Evolutionary conservation across 306 rosid species (phyloP).

Genomic region (Astragalus membranaceus): DNA sequence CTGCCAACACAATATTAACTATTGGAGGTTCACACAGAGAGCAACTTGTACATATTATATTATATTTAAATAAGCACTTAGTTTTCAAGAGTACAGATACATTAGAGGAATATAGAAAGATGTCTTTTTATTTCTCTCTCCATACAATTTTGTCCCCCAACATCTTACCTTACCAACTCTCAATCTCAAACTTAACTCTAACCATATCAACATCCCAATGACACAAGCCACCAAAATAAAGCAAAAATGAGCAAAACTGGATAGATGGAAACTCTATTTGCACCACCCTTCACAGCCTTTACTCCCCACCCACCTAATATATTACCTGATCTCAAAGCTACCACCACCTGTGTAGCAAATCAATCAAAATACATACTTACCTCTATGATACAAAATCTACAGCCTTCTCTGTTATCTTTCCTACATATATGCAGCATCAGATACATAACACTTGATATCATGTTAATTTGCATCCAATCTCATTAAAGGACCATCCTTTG

Average conservation of each 20-base stretch:
- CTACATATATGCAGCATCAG: constrained; percentile 48
- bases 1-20: neutral
- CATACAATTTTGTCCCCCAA: constrained; percentile 49
- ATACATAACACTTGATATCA: constrained; percentile 2
- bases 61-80: neutral
- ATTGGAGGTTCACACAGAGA: neutral
- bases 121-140: constrained; percentile 20
- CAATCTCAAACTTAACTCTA: constrained; percentile 26
- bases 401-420: constrained; percentile 31
- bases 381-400: constrained; percentile 44
- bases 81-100: constrained; percentile 27
- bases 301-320: constrained; percentile 19
- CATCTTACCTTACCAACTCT: constrained; percentile 27
- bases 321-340: constrained; percentile 21
- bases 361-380: constrained; percentile 41
- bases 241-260: constrained; percentile 31
- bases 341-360: constrained; percentile 25
- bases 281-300: constrained; percentile 23
- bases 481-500: constrained; percentile 22
- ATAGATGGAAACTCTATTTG: constrained; percentile 19
- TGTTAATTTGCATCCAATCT: constrained; percentile 34
- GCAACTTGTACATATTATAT: neutral
- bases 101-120: constrained; percentile 21
- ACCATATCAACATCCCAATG: constrained; percentile 36
- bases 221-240: constrained; percentile 14